Base-by-base conservation (phyloP, 306 rosid genomes). In the Lotus japonicus region DNA sequence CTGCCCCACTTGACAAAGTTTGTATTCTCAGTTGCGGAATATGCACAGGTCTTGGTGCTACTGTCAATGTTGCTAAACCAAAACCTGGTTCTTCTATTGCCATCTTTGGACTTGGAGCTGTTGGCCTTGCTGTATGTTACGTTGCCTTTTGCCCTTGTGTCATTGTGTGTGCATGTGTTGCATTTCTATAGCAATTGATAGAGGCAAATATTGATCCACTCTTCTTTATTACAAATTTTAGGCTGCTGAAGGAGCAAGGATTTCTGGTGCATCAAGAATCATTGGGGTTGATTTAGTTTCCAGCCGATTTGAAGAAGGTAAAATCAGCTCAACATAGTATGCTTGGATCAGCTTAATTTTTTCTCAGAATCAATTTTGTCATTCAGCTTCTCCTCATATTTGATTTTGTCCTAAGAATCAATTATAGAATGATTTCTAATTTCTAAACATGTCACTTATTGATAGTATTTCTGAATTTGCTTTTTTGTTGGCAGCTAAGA, bases 201-300 rank as follows among this genome's bases (percentile, higher is more conserved):
- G 59, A 16, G 62, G 46, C 9, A 9, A 38, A 2, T 12, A 12
- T 5, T 69, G 41, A 46, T 11, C 9, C 11, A 1, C 7, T 46
- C 42, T 39, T 48, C 1, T 69, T 38, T 39, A n/a, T 28, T 64
- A 5, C 49, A 11, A 46, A 67, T 58, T 48, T 41, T 59, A 89
- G 92, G 98, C 95, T 70, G 89, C 89, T 36, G 96, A 92, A 87
- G 98, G 98, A 10, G 98, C 98, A 26, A 85, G 98, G 72, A 66
- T 92, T 21, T 68, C 91, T 14, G 96, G 96, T 57, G 98, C 98
- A 59, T 45, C 86, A 2, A 82, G 89, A 72, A 92, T 89, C 61
- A 89, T 92, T 64, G 98, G 96, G 14, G 86, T 92, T 75, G 96
- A 92, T 84, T 61, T 92, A 61, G 83, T 86, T 79, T 52, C 92